A percentile compares a stretch with the other conserved stretches of the same genome.
Conservation (phyloP, 2,329 filamentous ascomycete genomes). For the Ophiocordyceps unilateralis region DNA sequence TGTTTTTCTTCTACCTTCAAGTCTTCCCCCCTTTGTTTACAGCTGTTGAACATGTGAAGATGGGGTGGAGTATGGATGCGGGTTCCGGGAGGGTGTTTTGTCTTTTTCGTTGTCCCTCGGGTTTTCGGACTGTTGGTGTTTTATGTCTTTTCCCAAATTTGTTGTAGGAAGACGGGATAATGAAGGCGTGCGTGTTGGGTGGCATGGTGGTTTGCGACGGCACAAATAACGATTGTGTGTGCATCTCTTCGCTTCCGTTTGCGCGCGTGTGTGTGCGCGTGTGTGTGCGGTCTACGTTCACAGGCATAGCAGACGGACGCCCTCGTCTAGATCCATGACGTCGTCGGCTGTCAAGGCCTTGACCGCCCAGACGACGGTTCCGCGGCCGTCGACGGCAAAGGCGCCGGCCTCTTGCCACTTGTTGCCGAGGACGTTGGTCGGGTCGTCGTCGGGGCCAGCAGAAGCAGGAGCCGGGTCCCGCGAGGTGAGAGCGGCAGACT, state of each 20-base stretch:
- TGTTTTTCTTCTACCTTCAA: background rate
- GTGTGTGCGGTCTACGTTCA: background rate
- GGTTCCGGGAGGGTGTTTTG: background rate
- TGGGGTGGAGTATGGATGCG: background rate
- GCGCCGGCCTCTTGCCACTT: slow-evolving; percentile 38
- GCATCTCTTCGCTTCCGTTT: background rate
- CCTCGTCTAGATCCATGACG: slow-evolving; percentile 35
- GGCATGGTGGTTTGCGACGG: background rate
- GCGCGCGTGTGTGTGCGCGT: background rate
- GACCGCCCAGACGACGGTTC: slow-evolving; percentile 31
- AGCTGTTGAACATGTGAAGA: background rate
- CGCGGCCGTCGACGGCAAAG: slow-evolving; percentile 31
- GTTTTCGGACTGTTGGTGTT: background rate
- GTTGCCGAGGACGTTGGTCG: slow-evolving; percentile 30
- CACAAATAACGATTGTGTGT: slow-evolving; percentile 3
- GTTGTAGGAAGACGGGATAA: background rate
- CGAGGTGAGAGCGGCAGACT: background rate
- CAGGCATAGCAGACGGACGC: slow-evolving; percentile 16
- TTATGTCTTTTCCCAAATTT: background rate
- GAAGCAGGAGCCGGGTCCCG: background rate
- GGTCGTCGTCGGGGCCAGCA: slow-evolving; percentile 14
- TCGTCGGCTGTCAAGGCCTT: slow-evolving; percentile 31
- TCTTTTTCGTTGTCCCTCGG: background rate
- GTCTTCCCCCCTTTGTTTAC: background rate
- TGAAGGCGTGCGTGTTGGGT: background rate